Conservation (phyloP, 2,329 filamentous ascomycete genomes). For the Botrytis tulipae region DNA sequence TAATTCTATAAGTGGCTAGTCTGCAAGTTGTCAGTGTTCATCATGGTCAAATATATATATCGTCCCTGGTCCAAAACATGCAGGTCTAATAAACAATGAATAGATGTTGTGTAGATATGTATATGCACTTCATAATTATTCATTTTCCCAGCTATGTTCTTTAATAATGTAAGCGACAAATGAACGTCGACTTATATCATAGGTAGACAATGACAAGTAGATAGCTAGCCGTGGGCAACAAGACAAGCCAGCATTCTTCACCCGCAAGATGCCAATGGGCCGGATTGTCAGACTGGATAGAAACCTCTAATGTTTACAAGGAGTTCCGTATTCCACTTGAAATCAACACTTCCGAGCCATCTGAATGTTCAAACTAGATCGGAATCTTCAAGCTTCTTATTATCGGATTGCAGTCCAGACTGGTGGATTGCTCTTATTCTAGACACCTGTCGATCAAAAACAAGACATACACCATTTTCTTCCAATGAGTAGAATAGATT, state of each 20-base stretch:
- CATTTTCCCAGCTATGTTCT: background rate
- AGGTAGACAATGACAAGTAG: background rate
- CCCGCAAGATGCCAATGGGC: background rate
- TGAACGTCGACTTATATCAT: background rate
- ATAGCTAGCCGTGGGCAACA: background rate
- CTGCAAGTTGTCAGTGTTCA: background rate
- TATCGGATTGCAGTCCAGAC: background rate
- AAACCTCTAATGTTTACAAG: background rate
- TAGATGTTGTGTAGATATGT: background rate
- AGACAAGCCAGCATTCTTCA: background rate
- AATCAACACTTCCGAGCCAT: background rate
- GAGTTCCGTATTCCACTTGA: background rate
- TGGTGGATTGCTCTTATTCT: background rate
- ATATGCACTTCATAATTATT: background rate
- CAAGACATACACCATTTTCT: background rate
- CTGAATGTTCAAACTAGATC: background rate
- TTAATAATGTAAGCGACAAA: background rate
- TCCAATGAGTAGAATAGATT: background rate
- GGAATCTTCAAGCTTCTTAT: background rate
- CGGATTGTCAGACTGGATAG: background rate
- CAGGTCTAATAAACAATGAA: background rate
- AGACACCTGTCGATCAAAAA: background rate
- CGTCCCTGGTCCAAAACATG: background rate
- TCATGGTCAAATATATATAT: background rate
- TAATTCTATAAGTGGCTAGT: background rate